Evolutionary conservation across 768 basidiomycete species (phyloP).

Genomic region (Gautieria morchelliformis): DNA sequence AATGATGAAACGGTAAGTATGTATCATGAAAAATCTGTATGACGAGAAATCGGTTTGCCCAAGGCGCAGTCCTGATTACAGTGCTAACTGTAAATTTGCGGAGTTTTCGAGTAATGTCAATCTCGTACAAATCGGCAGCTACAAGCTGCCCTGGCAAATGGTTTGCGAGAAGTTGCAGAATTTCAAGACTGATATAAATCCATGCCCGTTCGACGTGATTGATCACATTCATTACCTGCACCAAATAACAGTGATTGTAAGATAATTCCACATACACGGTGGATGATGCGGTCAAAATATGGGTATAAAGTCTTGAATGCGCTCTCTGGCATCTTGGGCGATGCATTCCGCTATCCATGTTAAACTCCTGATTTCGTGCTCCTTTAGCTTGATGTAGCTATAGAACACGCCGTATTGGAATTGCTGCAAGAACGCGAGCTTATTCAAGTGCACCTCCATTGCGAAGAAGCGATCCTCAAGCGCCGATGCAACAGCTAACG

Average conservation of each 20-base stretch:
- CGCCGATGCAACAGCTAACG: conserved; percentile 35
- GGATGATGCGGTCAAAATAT: conserved; percentile 48
- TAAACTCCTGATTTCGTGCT: conserved; percentile 81
- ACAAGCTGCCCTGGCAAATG: too few relatives aligned
- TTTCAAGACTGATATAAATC: too few relatives aligned
- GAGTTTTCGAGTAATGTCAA: neutral
- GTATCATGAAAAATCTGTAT: too few relatives aligned
- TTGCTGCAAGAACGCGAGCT: conserved; percentile 90
- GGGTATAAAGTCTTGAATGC: conserved; percentile 92
- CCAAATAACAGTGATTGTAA: neutral
- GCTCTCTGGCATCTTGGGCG: conserved; percentile 90
- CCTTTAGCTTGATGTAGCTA: conserved; percentile 85
- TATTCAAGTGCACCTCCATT: conserved; percentile 89
- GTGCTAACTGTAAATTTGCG: neutral
- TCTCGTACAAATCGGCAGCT: too few relatives aligned
- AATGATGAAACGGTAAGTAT: too few relatives aligned
- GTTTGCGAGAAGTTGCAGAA: too few relatives aligned
- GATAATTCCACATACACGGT: neutral
- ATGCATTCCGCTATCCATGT: conserved; percentile 98
- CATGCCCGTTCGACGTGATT: neutral
- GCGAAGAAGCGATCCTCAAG: conserved; percentile 94
- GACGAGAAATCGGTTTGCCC: neutral
- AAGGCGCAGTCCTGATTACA: neutral
- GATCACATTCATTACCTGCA: neutral
- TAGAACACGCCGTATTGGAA: conserved; percentile 94